Base-by-base conservation (phyloP, 441 rosid species). In the Hura crepitans region DNA sequence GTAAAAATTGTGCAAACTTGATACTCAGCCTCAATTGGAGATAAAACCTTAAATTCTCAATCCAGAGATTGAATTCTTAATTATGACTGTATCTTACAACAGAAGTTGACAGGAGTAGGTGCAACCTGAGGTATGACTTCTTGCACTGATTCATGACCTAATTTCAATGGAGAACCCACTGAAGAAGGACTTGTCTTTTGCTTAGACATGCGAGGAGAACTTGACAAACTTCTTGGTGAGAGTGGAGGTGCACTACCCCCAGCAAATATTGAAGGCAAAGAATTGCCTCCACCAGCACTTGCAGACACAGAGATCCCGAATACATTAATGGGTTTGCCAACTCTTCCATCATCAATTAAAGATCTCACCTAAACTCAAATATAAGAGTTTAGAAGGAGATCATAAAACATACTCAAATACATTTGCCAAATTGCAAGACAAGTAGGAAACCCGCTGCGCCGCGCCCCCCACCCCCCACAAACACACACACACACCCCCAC, bases 241-340 rank as follows among this genome's bases (percentile, higher is more conserved):
- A 95, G 96, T 3, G 98, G 99, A 76, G 98, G 99, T 23, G 89
- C 86, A 80, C 91, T 87, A 54, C 97, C 98, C 72, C 89, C 85
- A 76, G 92, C 89, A 84, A 95, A 92, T 87, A 95, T 82, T 62
- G 98, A 92, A 23, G 99, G 97, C 61, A 90, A 62, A 14, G 90
- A 46, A 82, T 78, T 85, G 73, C 71, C 78, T 4, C 81, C 46
- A 57, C 79, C 77, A 78, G 79, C 58, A 78, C 39, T 82, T 37
- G 85, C 68, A 82, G 75, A 77, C 61, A 84, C 83, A 17, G 85
- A 77, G 58, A 46, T 83, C 49, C 88, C 95, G 62, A 77, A 39
- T 6, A 74, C 82, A 78, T 83, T 86, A 68, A 88, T 71, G 56
- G 96, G 84, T 69, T 76, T 73, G 71, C 97, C 95, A 39, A 82